A percentile compares a stretch with the other conserved stretches of the same genome.
Evolutionary conservation across 805 yeast species (phyloP).

Genomic region (Scheffersomyces stipitis): DNA sequence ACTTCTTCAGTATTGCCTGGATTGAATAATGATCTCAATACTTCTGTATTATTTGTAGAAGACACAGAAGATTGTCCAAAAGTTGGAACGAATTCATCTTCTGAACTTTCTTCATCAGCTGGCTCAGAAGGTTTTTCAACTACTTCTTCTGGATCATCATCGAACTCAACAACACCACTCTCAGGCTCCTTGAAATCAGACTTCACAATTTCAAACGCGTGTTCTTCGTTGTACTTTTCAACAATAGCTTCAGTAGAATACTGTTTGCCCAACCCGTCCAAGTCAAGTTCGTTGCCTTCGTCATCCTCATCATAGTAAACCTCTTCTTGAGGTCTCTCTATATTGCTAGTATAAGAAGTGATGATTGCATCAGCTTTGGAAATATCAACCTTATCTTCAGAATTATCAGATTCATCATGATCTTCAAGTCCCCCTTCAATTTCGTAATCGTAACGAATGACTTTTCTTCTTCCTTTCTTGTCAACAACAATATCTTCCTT

Average conservation of each 20-base stretch:
- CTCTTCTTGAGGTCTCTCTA: conserved; percentile 25
- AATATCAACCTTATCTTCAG: conserved; percentile 1
- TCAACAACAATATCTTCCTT: conserved; percentile 37
- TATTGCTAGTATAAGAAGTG: conserved; percentile 5
- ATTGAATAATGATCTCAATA: conserved; percentile 59
- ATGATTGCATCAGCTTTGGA: conserved; percentile 11
- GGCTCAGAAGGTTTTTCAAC: conserved; percentile 14
- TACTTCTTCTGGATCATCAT: conserved; percentile 7
- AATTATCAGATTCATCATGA: conserved; percentile 21
- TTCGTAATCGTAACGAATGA: conserved; percentile 34
- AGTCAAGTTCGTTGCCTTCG: conserved; percentile 40
- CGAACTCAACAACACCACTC: conserved; percentile 4
- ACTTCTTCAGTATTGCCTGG: conserved; percentile 17
- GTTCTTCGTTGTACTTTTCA: conserved; percentile 25
- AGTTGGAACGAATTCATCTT: conserved; percentile 55
- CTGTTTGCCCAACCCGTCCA: conserved; percentile 24
- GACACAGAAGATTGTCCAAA: conserved; percentile 39
- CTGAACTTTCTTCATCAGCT: conserved; percentile 5
- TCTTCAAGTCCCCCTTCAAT: conserved; percentile 23
- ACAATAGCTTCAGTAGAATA: conserved; percentile 30
- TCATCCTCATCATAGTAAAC: conserved; percentile 39
- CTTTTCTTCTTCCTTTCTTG: conserved; percentile 36
- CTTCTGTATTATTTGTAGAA: conserved; percentile 57
- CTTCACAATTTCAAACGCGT: conserved; percentile 11
- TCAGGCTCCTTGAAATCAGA: conserved; percentile 1